These are phyloP conservation scores for Blastomyces silverae DNA, from an alignment of 2,329 filamentous ascomycete species.

Conservation along the genomic window DNA sequence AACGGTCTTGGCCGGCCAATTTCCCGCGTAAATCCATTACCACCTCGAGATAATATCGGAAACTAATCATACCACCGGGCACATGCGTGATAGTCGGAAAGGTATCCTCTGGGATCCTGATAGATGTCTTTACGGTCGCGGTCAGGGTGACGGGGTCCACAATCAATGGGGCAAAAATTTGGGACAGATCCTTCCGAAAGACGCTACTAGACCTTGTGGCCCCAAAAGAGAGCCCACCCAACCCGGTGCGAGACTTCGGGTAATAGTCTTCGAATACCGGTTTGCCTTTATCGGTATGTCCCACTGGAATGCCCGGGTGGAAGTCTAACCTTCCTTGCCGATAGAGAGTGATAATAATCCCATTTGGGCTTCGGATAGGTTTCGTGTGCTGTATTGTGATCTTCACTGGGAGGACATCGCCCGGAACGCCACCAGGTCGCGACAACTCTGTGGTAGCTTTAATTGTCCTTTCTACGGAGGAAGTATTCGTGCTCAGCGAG, in stretches of 20 bases:
- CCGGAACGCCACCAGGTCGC: conserved; percentile 76
- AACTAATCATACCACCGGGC: conserved; percentile 88
- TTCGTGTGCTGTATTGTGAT: conserved; percentile 84
- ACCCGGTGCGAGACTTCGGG: conserved; percentile 76
- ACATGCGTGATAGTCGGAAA: conserved; percentile 89
- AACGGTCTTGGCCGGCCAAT: conserved; percentile 65
- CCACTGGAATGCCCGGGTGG: conserved; percentile 55
- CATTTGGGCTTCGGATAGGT: conserved; percentile 80
- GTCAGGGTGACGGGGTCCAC: conserved; percentile 74
- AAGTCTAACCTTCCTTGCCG: conserved; percentile 87
- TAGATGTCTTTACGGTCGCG: conserved; percentile 70
- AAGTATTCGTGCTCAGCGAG: conserved; percentile 45
- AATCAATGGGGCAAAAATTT: conserved; percentile 80
- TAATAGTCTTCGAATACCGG: conserved; percentile 76
- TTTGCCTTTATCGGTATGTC: conserved; percentile 57
- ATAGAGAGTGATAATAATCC: conserved; percentile 87
- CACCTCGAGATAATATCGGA: conserved; percentile 89
- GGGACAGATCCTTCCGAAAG: conserved; percentile 91
- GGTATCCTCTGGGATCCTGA: conserved; percentile 79
- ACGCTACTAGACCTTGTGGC: conserved; percentile 80
- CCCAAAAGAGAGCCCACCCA: conserved; percentile 78
- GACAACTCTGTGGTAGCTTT: conserved; percentile 77
- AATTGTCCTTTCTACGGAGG: conserved; percentile 67
- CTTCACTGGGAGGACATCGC: conserved; percentile 72
- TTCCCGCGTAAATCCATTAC: conserved; percentile 88